These are phyloP conservation scores for Solanum rostratum DNA, from an alignment of 257 asterid genomes.

Conservation along the genomic window DNA sequence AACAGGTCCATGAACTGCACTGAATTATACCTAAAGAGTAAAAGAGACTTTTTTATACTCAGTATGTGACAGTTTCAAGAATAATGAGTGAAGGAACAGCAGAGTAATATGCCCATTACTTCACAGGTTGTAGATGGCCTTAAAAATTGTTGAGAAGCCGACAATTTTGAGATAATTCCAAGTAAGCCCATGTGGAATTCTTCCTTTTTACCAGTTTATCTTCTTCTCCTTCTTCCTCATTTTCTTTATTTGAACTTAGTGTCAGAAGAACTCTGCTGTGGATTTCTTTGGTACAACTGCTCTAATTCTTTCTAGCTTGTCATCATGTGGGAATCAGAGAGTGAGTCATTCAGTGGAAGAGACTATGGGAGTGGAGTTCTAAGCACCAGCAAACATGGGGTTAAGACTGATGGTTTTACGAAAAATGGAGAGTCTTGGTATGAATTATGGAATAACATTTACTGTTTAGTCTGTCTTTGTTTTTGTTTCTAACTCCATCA, in stretches of 20 bases:
- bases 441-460: slow-evolving; percentile 19
- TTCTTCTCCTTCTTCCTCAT: not conserved
- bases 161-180: slow-evolving; percentile 32
- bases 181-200: slow-evolving; percentile 63
- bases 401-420: slow-evolving; percentile 76
- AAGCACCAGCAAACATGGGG: slow-evolving; percentile 37
- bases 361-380: slow-evolving; percentile 64
- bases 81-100: slow-evolving; percentile 1
- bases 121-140: slow-evolving; percentile 60
- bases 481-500: not conserved
- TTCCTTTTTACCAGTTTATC: slow-evolving; percentile 16
- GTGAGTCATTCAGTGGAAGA: slow-evolving; percentile 44
- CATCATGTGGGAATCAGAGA: slow-evolving; percentile 86
- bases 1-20: not conserved
- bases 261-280: not conserved
- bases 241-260: not conserved
- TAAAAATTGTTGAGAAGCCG: slow-evolving; percentile 20
- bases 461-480: not conserved
- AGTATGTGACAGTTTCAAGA: no score
- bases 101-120: slow-evolving; percentile 47
- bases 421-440: slow-evolving; percentile 86
- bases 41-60: not conserved
- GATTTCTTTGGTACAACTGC: not conserved
- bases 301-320: not conserved
- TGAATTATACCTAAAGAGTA: not conserved